Evolutionary conservation across 768 basidiomycete genomes (phyloP).

Genomic region (Serendipita vermifera): DNA sequence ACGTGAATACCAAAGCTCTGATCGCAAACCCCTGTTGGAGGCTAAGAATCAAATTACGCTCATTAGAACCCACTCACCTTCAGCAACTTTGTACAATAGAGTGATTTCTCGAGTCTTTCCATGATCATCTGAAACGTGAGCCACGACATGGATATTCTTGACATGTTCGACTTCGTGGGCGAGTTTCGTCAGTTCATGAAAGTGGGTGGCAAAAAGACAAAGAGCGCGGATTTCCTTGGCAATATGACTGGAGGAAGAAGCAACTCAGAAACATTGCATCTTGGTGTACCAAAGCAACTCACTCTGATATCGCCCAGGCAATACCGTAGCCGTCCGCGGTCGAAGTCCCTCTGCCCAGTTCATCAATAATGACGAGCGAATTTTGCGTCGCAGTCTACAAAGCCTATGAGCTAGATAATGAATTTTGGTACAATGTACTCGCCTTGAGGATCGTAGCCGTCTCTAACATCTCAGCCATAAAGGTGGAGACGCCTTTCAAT

Average conservation of each 20-base stretch:
- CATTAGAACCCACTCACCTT: constrained; percentile 39
- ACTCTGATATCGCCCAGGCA: constrained; percentile 99
- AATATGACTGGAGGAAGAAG: constrained; percentile 35
- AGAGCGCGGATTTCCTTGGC: constrained; percentile 86
- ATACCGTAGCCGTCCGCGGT: constrained; percentile 97
- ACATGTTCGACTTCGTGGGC: constrained; percentile 78
- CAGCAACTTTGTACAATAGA: constrained; percentile 57
- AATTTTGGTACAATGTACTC: constrained; percentile 18
- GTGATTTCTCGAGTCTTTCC: constrained; percentile 62
- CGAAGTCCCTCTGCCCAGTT: constrained; percentile 86
- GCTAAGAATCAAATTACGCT: neutral
- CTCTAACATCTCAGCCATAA: constrained; percentile 99
- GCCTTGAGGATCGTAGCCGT: constrained; percentile 90
- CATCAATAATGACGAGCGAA: constrained; percentile 94
- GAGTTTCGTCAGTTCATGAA: constrained; percentile 89
- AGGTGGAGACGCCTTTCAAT: constrained; percentile 93
- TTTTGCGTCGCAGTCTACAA: constrained; percentile 76
- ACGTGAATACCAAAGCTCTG: constrained; percentile 99
- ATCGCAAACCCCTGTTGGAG: constrained; percentile 66
- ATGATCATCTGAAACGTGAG: constrained; percentile 54
- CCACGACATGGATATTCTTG: constrained; percentile 90
- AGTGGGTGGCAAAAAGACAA: constrained; percentile 95
- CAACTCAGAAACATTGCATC: neutral
- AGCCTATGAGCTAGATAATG: neutral
- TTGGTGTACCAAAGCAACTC: constrained; percentile 20